These are phyloP conservation scores for Scedosporium boydii DNA, from an alignment of 2,329 filamentous ascomycete genomes.

Conservation along the genomic window DNA sequence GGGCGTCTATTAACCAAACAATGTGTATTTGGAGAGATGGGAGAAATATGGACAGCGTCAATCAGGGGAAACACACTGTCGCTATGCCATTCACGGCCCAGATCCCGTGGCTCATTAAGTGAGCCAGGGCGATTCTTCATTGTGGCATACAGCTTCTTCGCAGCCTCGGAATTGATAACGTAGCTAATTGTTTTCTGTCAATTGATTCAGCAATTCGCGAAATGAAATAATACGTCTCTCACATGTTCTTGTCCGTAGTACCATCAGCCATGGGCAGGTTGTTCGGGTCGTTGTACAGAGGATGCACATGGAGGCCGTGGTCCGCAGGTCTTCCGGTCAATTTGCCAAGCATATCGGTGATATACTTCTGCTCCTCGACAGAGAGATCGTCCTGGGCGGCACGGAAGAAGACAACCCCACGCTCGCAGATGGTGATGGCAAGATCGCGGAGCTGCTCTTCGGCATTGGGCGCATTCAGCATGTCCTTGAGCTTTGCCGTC, in stretches of 20 bases:
- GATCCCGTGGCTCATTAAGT: slow-evolving; percentile 19
- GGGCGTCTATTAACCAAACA: background rate
- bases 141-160: slow-evolving; percentile 25
- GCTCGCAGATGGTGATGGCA: slow-evolving; percentile 36
- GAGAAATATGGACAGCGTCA: background rate
- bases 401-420: slow-evolving; percentile 27
- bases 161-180: slow-evolving; percentile 24
- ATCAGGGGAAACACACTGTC: slow-evolving; percentile 38
- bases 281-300: slow-evolving; percentile 39
- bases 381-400: slow-evolving; percentile 23
- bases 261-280: slow-evolving; percentile 26
- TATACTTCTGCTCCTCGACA: slow-evolving; percentile 26
- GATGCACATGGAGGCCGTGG: slow-evolving; percentile 52
- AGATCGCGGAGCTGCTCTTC: slow-evolving; percentile 43
- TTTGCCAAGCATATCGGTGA: slow-evolving; percentile 12
- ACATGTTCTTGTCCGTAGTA: slow-evolving; percentile 25
- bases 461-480: slow-evolving; percentile 12
- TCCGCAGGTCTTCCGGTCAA: slow-evolving; percentile 37
- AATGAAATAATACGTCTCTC: slow-evolving; percentile 7
- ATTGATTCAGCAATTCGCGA: background rate
- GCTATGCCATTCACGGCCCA: slow-evolving; percentile 27
- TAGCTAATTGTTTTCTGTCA: slow-evolving; percentile 16
- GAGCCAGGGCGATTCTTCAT: slow-evolving; percentile 19
- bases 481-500: slow-evolving; percentile 34
- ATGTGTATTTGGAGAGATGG: background rate